A percentile compares a stretch with the other conserved stretches of the same genome.
phyloP scores from a whole-genome alignment of 805 yeast genomes.

The Priceomyces medius region DNA sequence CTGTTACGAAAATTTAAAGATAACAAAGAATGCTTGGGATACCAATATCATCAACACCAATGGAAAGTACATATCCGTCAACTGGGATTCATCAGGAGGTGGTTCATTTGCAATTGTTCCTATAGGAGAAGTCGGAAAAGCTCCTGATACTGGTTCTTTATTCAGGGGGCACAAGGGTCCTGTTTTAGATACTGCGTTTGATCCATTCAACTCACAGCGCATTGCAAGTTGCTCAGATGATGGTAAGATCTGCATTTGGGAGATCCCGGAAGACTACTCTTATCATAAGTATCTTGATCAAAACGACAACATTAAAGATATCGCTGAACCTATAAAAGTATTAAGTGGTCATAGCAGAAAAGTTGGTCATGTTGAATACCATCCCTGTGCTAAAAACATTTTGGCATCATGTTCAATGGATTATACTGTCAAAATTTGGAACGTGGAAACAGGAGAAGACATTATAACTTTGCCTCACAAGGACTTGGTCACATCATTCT shows the following conservation, averaged over 20 bases:
- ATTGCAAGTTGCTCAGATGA: conserved; percentile 80
- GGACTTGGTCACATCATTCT: conserved; percentile 89
- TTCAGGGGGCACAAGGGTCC: conserved; percentile 96
- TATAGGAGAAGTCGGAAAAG: conserved; percentile 78
- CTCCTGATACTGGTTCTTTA: conserved; percentile 89
- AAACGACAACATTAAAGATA: conserved; percentile 61
- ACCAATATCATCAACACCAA: conserved; percentile 85
- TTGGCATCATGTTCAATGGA: conserved; percentile 90
- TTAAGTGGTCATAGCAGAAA: conserved; percentile 88
- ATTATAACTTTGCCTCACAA: conserved; percentile 76
- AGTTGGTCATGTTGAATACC: conserved; percentile 88
- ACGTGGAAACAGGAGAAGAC: conserved; percentile 71
- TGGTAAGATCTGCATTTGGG: conserved; percentile 81
- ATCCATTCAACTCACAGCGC: conserved; percentile 79
- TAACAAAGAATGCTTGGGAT: conserved; percentile 94
- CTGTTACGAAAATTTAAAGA: conserved; percentile 70
- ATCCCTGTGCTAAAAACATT: conserved; percentile 84
- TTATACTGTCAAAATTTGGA: conserved; percentile 89
- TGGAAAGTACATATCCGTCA: conserved; percentile 80
- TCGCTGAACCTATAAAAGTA: conserved; percentile 62
- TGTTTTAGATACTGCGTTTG: conserved; percentile 92
- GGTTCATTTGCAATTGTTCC: conserved; percentile 98
- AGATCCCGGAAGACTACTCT: conserved; percentile 78
- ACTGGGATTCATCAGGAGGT: conserved; percentile 95
- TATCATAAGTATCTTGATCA: conserved; percentile 57